phyloP scores from a whole-genome alignment of 176 grass and related monocot species.

The Dendrocalamus sinicus region DNA sequence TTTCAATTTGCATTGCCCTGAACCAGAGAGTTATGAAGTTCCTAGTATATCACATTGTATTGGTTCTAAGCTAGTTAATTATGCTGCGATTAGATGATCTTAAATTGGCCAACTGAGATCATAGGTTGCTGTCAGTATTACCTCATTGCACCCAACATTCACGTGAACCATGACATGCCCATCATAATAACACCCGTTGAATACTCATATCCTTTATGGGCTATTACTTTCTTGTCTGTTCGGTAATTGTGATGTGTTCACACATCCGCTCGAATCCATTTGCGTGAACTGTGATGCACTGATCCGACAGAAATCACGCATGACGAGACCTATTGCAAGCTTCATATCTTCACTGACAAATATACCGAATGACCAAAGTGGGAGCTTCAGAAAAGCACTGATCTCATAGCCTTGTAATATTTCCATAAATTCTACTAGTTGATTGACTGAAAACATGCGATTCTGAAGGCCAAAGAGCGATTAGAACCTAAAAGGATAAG shows the following conservation, averaged over 20 bases:
- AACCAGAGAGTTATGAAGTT: too few species aligned
- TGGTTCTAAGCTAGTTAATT: neutral
- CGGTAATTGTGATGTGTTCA: neutral
- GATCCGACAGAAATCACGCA: conserved; percentile 13
- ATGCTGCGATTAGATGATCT: neutral
- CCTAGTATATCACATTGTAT: neutral
- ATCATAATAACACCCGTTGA: neutral
- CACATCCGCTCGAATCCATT: neutral
- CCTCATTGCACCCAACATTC: neutral
- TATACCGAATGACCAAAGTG: neutral
- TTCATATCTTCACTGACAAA: neutral
- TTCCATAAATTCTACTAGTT: neutral
- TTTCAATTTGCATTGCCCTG: neutral
- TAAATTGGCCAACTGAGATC: neutral
- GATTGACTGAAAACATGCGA: neutral
- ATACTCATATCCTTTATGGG: neutral
- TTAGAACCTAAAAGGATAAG: neutral
- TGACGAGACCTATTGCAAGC: neutral
- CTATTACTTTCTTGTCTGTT: neutral
- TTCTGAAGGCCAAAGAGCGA: neutral
- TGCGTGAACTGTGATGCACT: conserved; percentile 16
- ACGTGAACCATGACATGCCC: neutral
- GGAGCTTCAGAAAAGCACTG: neutral
- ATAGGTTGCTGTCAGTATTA: neutral
- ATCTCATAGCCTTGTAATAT: neutral